Evolutionary conservation across 2,329 filamentous ascomycete species (phyloP), one percentile per base, ranked within the genome.

Genomic region (Trichothecium roseum): DNA sequence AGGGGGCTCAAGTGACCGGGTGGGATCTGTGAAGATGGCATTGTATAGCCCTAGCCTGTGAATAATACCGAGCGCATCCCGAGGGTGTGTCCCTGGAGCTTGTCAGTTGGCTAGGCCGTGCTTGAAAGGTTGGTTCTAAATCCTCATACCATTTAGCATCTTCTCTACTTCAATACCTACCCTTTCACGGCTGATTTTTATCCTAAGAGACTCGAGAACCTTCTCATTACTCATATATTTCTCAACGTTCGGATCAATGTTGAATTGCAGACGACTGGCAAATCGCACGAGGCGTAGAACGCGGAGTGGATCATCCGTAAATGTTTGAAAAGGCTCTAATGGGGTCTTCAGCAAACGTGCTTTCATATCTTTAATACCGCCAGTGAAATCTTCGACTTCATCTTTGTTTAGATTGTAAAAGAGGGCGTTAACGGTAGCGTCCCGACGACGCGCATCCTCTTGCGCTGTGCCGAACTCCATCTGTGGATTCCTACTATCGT

Each of bases 371-470:
- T 71, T 53, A 26, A 93, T 63, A 0, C 91, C 89, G 7, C 72
- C 72, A 0, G 86, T 93, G 41, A 93, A 82, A 54, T 98, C 91
- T 56, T 96, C 89, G 26, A 96, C 72, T 39, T 70, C 49, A 24
- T 75, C 72, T 1, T 81, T 86, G 50, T 88, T 78, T 28, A 98
- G 64, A 48, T 96, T 96, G 66, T 91, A 96, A 61, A 96, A 96
- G 42, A 98, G 74, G 17, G 91, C 86, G 54, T 98, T 98, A 41
- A 96, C 78, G 1, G 87, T 95, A 16, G 89, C 88, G 64, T 98
- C 89, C 32, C 89, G 78, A 16, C 89, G 78, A 45, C 87, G 55
- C 3, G 89, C 89, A 58, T 98, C 89, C 56, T 98, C 87, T 53
- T 84, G 72, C 1, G 89, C 81, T 0, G 86, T 94, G 5, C 89